These are phyloP conservation scores for Prototheca cutis DNA, from an alignment of 163 green algal genomes.

Conservation along the genomic window DNA sequence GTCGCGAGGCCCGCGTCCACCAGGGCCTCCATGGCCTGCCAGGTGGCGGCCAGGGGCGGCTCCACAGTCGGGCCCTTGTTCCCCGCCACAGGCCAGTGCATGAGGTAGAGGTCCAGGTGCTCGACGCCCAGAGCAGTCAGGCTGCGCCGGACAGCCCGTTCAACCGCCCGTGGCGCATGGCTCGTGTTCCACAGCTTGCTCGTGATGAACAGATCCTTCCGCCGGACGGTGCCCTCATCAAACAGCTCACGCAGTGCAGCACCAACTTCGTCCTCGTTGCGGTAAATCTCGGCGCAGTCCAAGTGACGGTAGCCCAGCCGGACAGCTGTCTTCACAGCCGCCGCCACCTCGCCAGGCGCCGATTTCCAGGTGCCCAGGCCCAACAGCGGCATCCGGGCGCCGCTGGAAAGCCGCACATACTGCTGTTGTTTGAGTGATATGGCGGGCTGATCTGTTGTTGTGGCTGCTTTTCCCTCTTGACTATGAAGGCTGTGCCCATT, in stretches of 20 bases:
- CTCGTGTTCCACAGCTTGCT: conserved; percentile 67
- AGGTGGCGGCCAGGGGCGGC: conserved; percentile 51
- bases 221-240: conserved; percentile 41
- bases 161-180: conserved; percentile 34
- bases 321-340: conserved; percentile 37
- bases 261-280: conserved; percentile 64
- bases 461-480: not conserved
- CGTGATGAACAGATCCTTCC: conserved; percentile 68
- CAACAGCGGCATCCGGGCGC: conserved; percentile 33
- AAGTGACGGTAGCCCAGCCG: conserved; percentile 58
- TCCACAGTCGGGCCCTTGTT: conserved; percentile 27
- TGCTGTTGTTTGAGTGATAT: too few species aligned
- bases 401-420: not conserved
- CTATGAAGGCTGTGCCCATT: too few species aligned
- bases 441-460: not conserved
- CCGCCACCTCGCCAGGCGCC: conserved; percentile 11
- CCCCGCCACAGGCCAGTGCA: conserved; percentile 67
- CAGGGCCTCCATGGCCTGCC: conserved; percentile 77
- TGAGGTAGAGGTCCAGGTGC: conserved; percentile 90
- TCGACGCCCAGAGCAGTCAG: conserved; percentile 64
- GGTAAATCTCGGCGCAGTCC: conserved; percentile 56
- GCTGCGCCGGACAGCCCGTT: conserved; percentile 39
- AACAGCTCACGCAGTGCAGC: conserved; percentile 47
- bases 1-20: conserved; percentile 51
- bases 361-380: conserved; percentile 45